Conservation (phyloP, 495 filamentous ascomycete genomes). For the Neurospora sp. region DNA sequence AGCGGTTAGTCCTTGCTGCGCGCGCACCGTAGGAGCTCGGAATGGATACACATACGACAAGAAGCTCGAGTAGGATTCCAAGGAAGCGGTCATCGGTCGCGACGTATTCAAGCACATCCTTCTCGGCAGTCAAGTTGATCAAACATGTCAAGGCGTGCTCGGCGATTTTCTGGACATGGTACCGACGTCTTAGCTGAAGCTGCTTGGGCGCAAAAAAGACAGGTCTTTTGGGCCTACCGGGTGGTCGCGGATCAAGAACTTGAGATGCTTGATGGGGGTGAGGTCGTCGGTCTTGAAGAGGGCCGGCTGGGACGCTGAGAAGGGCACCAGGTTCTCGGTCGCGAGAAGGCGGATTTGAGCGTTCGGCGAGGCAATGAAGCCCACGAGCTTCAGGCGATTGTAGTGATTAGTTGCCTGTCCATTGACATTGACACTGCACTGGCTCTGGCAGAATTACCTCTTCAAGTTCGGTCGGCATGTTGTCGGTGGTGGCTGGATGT, state of each 20-base stretch:
- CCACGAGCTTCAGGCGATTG: conserved; percentile 55
- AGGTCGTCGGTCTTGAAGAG: conserved; percentile 79
- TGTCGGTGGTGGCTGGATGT: not conserved
- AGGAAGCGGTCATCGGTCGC: conserved; percentile 75
- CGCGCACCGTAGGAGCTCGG: not conserved
- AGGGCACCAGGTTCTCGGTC: conserved; percentile 76
- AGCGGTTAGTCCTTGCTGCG: conserved; percentile 5
- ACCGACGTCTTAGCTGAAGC: not conserved
- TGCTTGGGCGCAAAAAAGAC: not conserved
- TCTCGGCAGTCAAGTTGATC: conserved; percentile 78
- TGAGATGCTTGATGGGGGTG: conserved; percentile 76
- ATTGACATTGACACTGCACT: not conserved
- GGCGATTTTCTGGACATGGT: conserved; percentile 57
- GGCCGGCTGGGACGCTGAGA: conserved; percentile 61
- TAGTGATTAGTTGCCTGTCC: not conserved
- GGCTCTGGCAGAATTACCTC: conserved; percentile 41
- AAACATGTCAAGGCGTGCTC: conserved; percentile 89
- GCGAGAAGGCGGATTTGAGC: conserved; percentile 67
- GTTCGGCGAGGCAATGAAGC: conserved; percentile 84
- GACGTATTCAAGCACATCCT: conserved; percentile 58
- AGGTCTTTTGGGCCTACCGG: conserved; percentile 34
- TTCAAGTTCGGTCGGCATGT: conserved; percentile 75
- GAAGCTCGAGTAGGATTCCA: conserved; percentile 54
- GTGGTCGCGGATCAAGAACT: conserved; percentile 77
- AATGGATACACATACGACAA: conserved; percentile 55